Base-by-base conservation (phyloP, 2,329 filamentous ascomycete genomes). In the Neopestalotiopsis clavispora region DNA sequence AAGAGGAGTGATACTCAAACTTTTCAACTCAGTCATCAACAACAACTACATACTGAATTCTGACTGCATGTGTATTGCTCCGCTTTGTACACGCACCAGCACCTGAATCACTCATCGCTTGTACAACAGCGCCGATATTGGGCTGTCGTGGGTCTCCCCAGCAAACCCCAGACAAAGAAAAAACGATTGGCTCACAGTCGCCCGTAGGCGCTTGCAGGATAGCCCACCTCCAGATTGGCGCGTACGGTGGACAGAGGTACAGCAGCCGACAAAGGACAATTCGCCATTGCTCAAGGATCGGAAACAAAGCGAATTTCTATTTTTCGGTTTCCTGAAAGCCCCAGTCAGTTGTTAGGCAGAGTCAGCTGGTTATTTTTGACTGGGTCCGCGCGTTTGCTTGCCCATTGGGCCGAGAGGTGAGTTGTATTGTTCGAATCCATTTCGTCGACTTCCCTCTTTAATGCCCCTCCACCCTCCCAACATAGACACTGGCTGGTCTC, bases 171-270 rank as follows among this genome's bases (percentile, higher is more conserved):
- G 70, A 69, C 68, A 72, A 69, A 68, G 69, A 20, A 71, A 52
- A 52, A 68, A 75, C 69, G 70, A 78, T 73, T 78, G 77, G 77
- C 70, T 70, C 65, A 69, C 68, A 71, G 66, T 70, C 67, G 68
- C 67, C 70, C 59, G 13, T 34, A 71, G 65, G 76, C 75, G 76
- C 75, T 75, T 78, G 76, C 57, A 64, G 38, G 9, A 68, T 38
- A 66, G 66, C 71, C 34, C 70, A 57, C 38, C 66, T 52, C 9
- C 4, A 67, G 49, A 69, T 73, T 71, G 73, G 74, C 73, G 72
- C 73, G 66, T 59, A 68, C 30, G 45, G 66, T 60, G 52, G 9
- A 67, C 67, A 58, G 59, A 34, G 58, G 28, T 66, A 28, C 23
- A 28, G 23, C 23, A 68, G 62, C 69, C 69, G 68, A 74, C 74